Evolutionary conservation across 257 asterid species (phyloP).

Genomic region (Solanum chiquidenum): DNA sequence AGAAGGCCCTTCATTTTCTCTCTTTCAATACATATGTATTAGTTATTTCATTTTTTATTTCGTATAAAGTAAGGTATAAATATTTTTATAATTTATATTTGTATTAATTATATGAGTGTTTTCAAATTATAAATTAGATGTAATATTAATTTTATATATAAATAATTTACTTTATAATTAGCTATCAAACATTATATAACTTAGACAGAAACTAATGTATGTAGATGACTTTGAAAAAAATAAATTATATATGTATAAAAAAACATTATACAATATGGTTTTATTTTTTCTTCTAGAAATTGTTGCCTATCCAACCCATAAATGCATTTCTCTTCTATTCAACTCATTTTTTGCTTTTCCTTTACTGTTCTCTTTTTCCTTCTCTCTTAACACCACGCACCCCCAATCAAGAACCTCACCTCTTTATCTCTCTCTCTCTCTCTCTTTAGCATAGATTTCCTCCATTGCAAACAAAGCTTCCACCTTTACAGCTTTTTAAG

Average conservation of each 20-base stretch:
- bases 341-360: constrained; percentile 25
- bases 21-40: not conserved
- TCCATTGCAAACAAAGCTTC: constrained; percentile 75
- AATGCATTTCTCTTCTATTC: constrained; percentile 23
- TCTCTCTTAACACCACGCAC: not conserved
- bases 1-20: not conserved
- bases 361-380: constrained; percentile 10
- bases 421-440: constrained; percentile 5
- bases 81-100: too few species aligned
- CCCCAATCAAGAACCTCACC: not conserved
- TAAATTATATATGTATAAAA: not conserved
- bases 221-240: not conserved
- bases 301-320: constrained; percentile 18
- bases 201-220: too few species aligned
- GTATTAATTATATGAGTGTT: too few species aligned
- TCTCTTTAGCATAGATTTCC: constrained; percentile 30
- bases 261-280: not conserved
- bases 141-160: too few species aligned
- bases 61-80: too few species aligned
- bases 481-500: constrained; percentile 39
- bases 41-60: too few species aligned
- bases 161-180: too few species aligned
- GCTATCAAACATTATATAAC: too few species aligned
- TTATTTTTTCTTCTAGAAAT: not conserved
- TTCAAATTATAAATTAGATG: too few species aligned